Conservation (phyloP, 768 basidiomycete genomes). For the Strobilomyces dryophilus region DNA sequence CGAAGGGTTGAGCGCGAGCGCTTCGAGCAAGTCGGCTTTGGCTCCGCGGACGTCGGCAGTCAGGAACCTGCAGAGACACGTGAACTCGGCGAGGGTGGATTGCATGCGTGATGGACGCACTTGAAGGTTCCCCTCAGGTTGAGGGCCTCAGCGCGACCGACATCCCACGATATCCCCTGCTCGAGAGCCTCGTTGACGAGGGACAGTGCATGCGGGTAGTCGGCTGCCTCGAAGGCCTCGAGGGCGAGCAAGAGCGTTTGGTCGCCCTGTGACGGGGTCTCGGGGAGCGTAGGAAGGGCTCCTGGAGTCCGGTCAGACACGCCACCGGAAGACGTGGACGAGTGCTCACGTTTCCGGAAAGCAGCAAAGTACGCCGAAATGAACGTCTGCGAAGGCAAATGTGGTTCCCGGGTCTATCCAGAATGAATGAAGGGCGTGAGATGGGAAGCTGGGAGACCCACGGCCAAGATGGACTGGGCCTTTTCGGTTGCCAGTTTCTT, state of each 20-base stretch:
- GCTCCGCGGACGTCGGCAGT: constrained; percentile 79
- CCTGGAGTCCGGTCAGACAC: constrained; percentile 36
- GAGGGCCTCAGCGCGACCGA: constrained; percentile 78
- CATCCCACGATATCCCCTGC: constrained; percentile 77
- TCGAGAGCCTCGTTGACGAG: constrained; percentile 82
- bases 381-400: constrained; percentile 86
- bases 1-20: constrained; percentile 58
- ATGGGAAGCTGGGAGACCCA: constrained; percentile 28
- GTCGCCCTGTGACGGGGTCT: constrained; percentile 74
- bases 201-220: constrained; percentile 78
- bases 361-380: constrained; percentile 95
- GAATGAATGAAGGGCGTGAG: background rate
- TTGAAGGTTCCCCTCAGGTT: constrained; percentile 97
- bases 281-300: constrained; percentile 67
- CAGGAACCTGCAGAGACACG: constrained; percentile 62
- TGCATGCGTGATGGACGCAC: constrained; percentile 40
- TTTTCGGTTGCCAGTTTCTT: constrained; percentile 74
- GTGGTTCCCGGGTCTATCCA: constrained; percentile 60
- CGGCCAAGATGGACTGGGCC: constrained; percentile 67
- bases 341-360: constrained; percentile 76
- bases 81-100: background rate
- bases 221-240: constrained; percentile 77
- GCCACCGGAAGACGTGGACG: background rate
- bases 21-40: constrained; percentile 77
- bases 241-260: constrained; percentile 75